A percentile compares a stretch with the other conserved stretches of the same genome.
These are phyloP conservation scores for Deakozyma indianensis DNA, from an alignment of 805 yeast genomes.

Conservation along the genomic window DNA sequence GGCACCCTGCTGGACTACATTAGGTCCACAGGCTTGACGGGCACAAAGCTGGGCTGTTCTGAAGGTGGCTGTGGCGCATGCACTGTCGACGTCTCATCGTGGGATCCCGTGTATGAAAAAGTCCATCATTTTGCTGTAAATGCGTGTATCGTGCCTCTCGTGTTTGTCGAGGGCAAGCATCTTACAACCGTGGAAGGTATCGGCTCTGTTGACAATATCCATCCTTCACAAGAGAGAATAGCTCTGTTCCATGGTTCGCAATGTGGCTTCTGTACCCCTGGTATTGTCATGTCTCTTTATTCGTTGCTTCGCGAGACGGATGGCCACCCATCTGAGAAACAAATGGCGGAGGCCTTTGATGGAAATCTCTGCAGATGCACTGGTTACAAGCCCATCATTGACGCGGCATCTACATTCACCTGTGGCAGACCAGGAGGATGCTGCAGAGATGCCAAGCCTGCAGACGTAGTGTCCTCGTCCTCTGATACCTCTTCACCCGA, in stretches of 20 bases:
- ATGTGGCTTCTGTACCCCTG: slow-evolving; percentile 39
- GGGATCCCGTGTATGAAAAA: slow-evolving; percentile 16
- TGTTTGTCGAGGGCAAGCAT: slow-evolving; percentile 32
- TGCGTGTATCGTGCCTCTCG: slow-evolving; percentile 33
- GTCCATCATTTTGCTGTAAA: slow-evolving; percentile 27
- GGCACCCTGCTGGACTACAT: slow-evolving; percentile 31
- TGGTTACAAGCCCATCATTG: slow-evolving; percentile 35
- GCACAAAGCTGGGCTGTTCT: slow-evolving; percentile 35
- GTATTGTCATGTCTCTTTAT: slow-evolving; percentile 34
- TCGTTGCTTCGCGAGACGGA: slow-evolving; percentile 27
- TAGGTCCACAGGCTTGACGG: slow-evolving; percentile 25
- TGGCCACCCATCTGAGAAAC: slow-evolving; percentile 25
- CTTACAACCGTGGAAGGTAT: slow-evolving; percentile 35
- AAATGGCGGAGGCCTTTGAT: slow-evolving; percentile 31
- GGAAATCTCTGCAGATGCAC: slow-evolving; percentile 37
- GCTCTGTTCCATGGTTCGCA: slow-evolving; percentile 36
- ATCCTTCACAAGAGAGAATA: slow-evolving; percentile 35
- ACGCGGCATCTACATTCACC: slow-evolving; percentile 31
- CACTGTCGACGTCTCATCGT: slow-evolving; percentile 28
- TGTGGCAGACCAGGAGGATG: slow-evolving; percentile 26
- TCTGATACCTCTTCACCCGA: neutral
- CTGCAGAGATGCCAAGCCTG: slow-evolving; percentile 16
- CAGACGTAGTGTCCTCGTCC: neutral
- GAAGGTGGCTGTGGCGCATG: slow-evolving; percentile 42
- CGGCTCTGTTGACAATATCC: slow-evolving; percentile 26